These are phyloP conservation scores for Eimeria necatrix DNA, from an alignment of 169 alveolate genomes.

Conservation along the genomic window DNA sequence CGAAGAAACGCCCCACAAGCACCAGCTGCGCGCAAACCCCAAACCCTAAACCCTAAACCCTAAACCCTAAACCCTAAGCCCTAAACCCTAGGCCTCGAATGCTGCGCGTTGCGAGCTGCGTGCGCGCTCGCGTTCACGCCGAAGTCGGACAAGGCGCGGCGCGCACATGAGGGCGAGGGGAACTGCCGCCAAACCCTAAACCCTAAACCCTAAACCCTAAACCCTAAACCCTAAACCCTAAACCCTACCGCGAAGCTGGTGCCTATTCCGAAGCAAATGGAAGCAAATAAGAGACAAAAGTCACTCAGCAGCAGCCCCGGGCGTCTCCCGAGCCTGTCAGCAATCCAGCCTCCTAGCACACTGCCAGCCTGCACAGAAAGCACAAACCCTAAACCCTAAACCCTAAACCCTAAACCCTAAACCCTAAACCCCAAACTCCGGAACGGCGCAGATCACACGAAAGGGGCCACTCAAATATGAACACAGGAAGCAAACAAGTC, in stretches of 20 bases:
- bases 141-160: too few relatives aligned
- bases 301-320: constrained; percentile 51
- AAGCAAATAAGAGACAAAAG: constrained; percentile 37
- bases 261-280: constrained; percentile 21
- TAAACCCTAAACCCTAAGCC: background rate
- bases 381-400: background rate
- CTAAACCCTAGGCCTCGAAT: background rate
- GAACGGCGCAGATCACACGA: too few relatives aligned
- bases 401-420: constrained; percentile 4
- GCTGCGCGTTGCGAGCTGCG: background rate
- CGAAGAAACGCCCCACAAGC: constrained; percentile 58
- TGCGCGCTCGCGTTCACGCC: too few relatives aligned
- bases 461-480: too few relatives aligned
- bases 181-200: too few relatives aligned
- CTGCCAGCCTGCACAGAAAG: constrained; percentile 42
- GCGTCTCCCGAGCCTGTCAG: constrained; percentile 69
- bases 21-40: constrained; percentile 44
- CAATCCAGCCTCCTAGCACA: constrained; percentile 37
- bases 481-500: too few relatives aligned
- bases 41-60: background rate
- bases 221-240: too few relatives aligned
- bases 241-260: constrained; percentile 15
- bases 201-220: too few relatives aligned
- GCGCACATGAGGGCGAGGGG: too few relatives aligned
- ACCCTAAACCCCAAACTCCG: background rate